Evolutionary conservation across 306 rosid genomes (phyloP).

Genomic region (Inga oerstediana): DNA sequence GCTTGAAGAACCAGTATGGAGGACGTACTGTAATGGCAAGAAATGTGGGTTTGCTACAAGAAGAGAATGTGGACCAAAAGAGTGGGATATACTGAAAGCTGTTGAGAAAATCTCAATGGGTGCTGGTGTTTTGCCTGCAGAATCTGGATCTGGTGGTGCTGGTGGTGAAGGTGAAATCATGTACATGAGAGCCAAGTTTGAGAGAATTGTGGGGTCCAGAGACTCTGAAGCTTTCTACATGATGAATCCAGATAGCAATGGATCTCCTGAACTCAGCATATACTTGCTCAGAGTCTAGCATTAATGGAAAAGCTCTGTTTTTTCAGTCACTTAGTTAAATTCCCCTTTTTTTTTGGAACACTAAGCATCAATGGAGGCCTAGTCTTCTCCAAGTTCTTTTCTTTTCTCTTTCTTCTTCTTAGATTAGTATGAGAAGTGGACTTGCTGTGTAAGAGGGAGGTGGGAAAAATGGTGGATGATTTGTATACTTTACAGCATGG

Average conservation of each 20-base stretch:
- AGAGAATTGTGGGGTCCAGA: constrained; percentile 96
- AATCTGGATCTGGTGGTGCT: constrained; percentile 59
- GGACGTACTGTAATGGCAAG: constrained; percentile 91
- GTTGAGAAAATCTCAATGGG: constrained; percentile 97
- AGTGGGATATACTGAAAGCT: constrained; percentile 82
- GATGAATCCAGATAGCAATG: constrained; percentile 99
- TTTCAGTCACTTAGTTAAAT: constrained; percentile 27
- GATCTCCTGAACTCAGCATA: constrained; percentile 96
- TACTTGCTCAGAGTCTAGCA: constrained; percentile 90
- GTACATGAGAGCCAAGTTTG: constrained; percentile 99
- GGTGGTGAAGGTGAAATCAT: constrained; percentile 74
- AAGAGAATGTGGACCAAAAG: constrained; percentile 87
- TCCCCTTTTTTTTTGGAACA: constrained; percentile 33
- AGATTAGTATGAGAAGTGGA: constrained; percentile 45
- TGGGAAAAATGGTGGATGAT: constrained; percentile 52
- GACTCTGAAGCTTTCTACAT: constrained; percentile 99
- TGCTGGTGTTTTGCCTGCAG: constrained; percentile 87
- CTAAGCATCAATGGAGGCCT: constrained; percentile 45
- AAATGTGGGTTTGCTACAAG: constrained; percentile 87
- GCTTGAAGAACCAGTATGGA: constrained; percentile 86
- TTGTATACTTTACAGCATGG: constrained; percentile 60
- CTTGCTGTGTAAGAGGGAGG: constrained; percentile 35
- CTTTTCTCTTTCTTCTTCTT: not conserved
- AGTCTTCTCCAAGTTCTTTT: constrained; percentile 43
- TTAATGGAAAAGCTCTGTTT: constrained; percentile 29